Evolutionary conservation across 2,329 filamentous ascomycete genomes (phyloP), one percentile per base, ranked within the genome.

Genomic region (Paecilomyces fulvus): DNA sequence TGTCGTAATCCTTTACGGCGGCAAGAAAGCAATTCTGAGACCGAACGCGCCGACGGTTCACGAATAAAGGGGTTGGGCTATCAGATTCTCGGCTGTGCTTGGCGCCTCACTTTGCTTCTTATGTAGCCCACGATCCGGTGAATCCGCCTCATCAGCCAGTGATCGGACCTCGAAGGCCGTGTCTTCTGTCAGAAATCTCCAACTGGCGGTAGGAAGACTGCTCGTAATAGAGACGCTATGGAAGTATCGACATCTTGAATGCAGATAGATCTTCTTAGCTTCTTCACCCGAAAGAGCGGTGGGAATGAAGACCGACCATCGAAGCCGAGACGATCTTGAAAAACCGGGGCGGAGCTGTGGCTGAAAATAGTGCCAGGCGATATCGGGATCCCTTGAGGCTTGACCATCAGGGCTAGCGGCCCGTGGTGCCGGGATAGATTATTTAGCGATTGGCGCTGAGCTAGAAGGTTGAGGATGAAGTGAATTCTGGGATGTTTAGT

Each of bases 81-180:
- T 23, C 48, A 23, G 25, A 49, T 23, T 23, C 48, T 49, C 48
- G 48, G 43, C 51, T 54, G 55, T 53, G 58, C 58, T 61, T 61
- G 55, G 55, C 62, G 62, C 62, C 63, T 64, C 61, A 64, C 61
- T 64, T 62, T 64, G 51, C 48, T 20, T 28, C 23, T 23, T 49
- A 28, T 49, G 25, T 43, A 43, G 37, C 37, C 37, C 37, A 28
- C 48, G 48, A 28, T 28, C 48, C 48, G 48, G 48, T 49, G 10
- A 49, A 49, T 12, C 48, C 48, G 48, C 48, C 48, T 49, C 25
- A 28, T 28, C 48, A 49, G 48, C 48, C 21, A 20, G 48, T 49
- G 48, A 20, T 8, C 48, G 21, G 48, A 49, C 20, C 48, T 20
- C 17, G 20, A 17, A 8, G 21, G 4, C 51, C 14, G 30, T 33